phyloP scores from a whole-genome alignment of 805 yeast genomes.

The Danielozyma ontarioensis region DNA sequence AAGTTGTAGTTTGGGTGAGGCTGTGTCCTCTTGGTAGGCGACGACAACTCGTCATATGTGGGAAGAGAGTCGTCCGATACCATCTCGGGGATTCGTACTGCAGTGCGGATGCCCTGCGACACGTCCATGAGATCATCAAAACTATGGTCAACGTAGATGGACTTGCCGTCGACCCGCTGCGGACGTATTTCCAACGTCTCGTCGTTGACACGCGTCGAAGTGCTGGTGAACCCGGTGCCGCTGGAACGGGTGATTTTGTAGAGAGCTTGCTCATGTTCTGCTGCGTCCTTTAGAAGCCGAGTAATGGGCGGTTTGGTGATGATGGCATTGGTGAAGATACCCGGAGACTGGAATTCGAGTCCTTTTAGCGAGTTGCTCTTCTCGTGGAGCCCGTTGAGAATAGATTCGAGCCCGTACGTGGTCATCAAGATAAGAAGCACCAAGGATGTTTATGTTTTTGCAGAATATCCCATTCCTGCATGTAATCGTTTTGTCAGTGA shows the following conservation, averaged over 20 bases:
- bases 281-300: slow-evolving; percentile 55
- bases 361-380: slow-evolving; percentile 33
- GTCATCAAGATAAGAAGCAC: too few species aligned
- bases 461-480: too few species aligned
- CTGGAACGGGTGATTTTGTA: slow-evolving; percentile 35
- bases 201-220: background rate
- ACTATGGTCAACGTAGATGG: slow-evolving; percentile 26
- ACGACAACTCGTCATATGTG: slow-evolving; percentile 1
- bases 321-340: slow-evolving; percentile 62
- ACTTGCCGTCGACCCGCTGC: slow-evolving; percentile 48
- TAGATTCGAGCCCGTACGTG: too few species aligned
- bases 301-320: slow-evolving; percentile 49
- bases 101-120: slow-evolving; percentile 18
- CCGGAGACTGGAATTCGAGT: slow-evolving; percentile 50
- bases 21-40: slow-evolving; percentile 9
- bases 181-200: slow-evolving; percentile 22
- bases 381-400: slow-evolving; percentile 6
- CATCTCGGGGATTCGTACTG: slow-evolving; percentile 24
- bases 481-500: too few species aligned
- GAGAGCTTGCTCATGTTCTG: slow-evolving; percentile 44
- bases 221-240: background rate
- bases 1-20: slow-evolving; percentile 3
- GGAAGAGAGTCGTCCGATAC: slow-evolving; percentile 1
- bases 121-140: slow-evolving; percentile 21
- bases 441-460: too few species aligned